Percentiles rank a stretch among this genome's conserved stretches.
phyloP scores from a whole-genome alignment of 805 yeast species.

The Maudiozyma saulgeensis region DNA sequence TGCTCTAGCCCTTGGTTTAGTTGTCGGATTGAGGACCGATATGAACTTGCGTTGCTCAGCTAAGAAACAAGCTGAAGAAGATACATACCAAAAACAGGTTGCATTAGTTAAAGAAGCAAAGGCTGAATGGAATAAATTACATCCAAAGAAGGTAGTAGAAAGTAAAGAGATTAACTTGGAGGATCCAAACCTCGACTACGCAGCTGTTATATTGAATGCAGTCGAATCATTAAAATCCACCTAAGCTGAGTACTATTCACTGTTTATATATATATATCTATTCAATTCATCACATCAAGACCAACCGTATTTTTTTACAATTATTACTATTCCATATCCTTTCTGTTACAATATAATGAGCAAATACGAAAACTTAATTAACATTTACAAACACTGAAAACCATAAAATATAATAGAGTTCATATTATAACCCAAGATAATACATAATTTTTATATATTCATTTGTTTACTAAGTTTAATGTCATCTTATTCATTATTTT shows the following conservation, averaged over 20 bases:
- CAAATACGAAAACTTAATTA: neutral
- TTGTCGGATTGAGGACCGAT: conserved; percentile 84
- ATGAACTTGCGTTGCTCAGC: conserved; percentile 53
- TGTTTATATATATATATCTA: neutral
- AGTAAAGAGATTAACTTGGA: conserved; percentile 57
- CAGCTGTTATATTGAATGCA: conserved; percentile 53
- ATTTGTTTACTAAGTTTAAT: no score
- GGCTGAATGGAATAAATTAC: conserved; percentile 69
- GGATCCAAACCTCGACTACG: conserved; percentile 86
- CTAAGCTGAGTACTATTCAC: neutral
- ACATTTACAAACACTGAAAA: neutral
- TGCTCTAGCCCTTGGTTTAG: conserved; percentile 78
- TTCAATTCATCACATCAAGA: neutral
- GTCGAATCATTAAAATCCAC: conserved; percentile 41
- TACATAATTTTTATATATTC: no score
- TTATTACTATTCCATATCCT: no score
- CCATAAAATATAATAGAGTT: neutral
- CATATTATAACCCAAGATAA: neutral
- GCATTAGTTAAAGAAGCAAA: conserved; percentile 81
- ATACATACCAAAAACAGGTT: conserved; percentile 53
- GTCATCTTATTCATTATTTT: neutral
- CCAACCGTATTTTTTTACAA: no score
- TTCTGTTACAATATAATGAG: no score
- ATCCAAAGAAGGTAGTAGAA: conserved; percentile 34
- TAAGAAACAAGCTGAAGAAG: conserved; percentile 45